These are phyloP conservation scores for Cordyceps cicadae DNA, from an alignment of 2,329 filamentous ascomycete species.

Conservation along the genomic window DNA sequence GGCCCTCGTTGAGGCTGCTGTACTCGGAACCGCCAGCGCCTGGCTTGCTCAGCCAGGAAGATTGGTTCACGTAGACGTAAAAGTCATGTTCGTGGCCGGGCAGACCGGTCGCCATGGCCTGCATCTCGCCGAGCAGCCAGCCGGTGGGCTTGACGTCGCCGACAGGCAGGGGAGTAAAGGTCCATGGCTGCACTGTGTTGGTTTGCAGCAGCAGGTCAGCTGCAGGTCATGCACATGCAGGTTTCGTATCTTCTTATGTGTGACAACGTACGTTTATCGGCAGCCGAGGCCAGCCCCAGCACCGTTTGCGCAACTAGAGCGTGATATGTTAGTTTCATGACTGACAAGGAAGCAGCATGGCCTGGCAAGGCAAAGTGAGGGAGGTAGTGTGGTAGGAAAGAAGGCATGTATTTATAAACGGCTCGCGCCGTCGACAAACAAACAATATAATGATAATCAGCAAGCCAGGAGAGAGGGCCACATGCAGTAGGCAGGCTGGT, in stretches of 20 bases:
- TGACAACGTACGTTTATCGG: slow-evolving; percentile 4
- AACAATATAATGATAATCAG: neutral
- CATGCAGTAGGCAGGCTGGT: neutral
- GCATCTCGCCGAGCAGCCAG: slow-evolving; percentile 44
- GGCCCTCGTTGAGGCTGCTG: slow-evolving; percentile 45
- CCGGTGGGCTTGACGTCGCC: slow-evolving; percentile 42
- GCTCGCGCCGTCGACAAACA: neutral
- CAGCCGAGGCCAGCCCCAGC: neutral
- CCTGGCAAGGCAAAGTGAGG: neutral
- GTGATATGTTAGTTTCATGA: slow-evolving; percentile 3
- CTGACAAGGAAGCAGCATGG: neutral
- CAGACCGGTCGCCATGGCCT: slow-evolving; percentile 40
- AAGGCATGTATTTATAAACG: neutral
- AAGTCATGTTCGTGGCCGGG: slow-evolving; percentile 46
- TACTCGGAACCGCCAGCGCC: slow-evolving; percentile 41
- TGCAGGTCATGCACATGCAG: neutral
- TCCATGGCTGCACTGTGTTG: slow-evolving; percentile 12
- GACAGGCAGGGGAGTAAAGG: slow-evolving; percentile 27
- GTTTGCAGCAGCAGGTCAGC: neutral
- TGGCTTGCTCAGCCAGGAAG: slow-evolving; percentile 32
- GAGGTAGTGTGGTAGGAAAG: neutral
- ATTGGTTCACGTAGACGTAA: slow-evolving; percentile 43
- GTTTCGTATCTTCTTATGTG: neutral
- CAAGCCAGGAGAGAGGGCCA: neutral
- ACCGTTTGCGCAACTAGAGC: slow-evolving; percentile 10